A percentile compares a stretch with the other conserved stretches of the same genome.
Conservation (phyloP, 2,329 filamentous ascomycete genomes). For the Calonectria pseudoturangicola region DNA sequence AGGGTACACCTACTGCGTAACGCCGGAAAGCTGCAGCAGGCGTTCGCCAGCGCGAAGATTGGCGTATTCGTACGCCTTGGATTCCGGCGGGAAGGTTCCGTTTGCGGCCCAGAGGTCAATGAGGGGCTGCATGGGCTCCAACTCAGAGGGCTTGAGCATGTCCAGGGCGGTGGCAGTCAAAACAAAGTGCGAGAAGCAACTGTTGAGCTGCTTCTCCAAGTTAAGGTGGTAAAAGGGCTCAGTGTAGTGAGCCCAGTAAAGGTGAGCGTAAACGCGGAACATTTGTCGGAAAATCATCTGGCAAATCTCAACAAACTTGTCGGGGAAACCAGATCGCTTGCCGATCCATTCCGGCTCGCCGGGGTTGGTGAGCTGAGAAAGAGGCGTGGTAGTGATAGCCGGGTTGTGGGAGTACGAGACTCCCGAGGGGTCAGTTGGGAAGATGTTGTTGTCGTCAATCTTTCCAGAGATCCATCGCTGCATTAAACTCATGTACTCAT, state of each 20-base stretch:
- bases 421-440: constrained; percentile 88
- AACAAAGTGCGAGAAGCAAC: constrained; percentile 90
- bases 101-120: constrained; percentile 94
- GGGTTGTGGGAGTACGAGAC: constrained; percentile 80
- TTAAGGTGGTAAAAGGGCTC: constrained; percentile 90
- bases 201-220: constrained; percentile 87
- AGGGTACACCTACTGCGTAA: constrained; percentile 52
- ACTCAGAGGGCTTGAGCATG: constrained; percentile 90
- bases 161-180: constrained; percentile 87
- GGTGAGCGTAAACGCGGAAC: constrained; percentile 98
- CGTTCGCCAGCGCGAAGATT: constrained; percentile 77
- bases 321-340: constrained; percentile 93
- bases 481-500: constrained; percentile 95
- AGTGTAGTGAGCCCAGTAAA: constrained; percentile 97
- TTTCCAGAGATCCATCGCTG: constrained; percentile 98
- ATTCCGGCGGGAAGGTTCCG: constrained; percentile 88
- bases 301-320: constrained; percentile 91
- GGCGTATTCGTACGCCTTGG: constrained; percentile 79
- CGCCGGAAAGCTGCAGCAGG: constrained; percentile 70
- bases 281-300: constrained; percentile 97
- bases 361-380: constrained; percentile 77
- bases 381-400: constrained; percentile 73
- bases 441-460: constrained; percentile 91
- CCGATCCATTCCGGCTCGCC: constrained; percentile 87
- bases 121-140: constrained; percentile 96